phyloP scores from a whole-genome alignment of 768 basidiomycete genomes.

The Tylopilus sp. region DNA sequence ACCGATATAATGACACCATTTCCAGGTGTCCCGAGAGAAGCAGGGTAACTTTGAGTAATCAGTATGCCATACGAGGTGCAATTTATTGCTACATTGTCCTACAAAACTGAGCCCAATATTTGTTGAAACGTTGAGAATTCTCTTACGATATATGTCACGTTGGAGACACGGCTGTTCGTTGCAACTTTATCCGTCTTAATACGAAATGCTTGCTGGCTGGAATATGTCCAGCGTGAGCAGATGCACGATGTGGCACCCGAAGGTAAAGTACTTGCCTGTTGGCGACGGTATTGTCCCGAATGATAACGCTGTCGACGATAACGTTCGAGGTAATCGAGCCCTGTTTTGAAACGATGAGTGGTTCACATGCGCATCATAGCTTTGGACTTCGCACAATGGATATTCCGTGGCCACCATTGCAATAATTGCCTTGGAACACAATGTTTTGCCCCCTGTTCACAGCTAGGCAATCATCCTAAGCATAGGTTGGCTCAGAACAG shows the following conservation, averaged over 20 bases:
- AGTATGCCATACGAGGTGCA: slow-evolving; percentile 50
- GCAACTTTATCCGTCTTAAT: slow-evolving; percentile 55
- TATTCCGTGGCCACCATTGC: slow-evolving; percentile 61
- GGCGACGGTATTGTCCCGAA: slow-evolving; percentile 51
- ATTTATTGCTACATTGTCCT: slow-evolving; percentile 54
- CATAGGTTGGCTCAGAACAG: background rate
- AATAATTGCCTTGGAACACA: slow-evolving; percentile 47
- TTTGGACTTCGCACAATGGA: slow-evolving; percentile 38
- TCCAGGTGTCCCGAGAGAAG: slow-evolving; percentile 49
- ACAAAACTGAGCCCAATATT: background rate
- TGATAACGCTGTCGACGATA: slow-evolving; percentile 44
- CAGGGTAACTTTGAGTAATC: slow-evolving; percentile 63
- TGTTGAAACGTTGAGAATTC: background rate
- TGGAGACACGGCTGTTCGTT: slow-evolving; percentile 44
- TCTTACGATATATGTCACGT: slow-evolving; percentile 47
- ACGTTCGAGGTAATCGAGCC: slow-evolving; percentile 51
- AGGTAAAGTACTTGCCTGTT: slow-evolving; percentile 44
- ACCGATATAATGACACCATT: slow-evolving; percentile 55
- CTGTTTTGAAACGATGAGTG: slow-evolving; percentile 26
- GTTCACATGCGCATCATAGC: background rate
- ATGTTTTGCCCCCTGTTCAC: slow-evolving; percentile 44
- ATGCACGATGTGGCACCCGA: no score
- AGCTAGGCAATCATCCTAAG: slow-evolving; percentile 62
- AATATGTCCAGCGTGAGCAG: background rate
- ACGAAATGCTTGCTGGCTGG: slow-evolving; percentile 51